These are phyloP conservation scores for Amniculicola lignicola DNA, from an alignment of 495 filamentous ascomycete species.

Conservation along the genomic window DNA sequence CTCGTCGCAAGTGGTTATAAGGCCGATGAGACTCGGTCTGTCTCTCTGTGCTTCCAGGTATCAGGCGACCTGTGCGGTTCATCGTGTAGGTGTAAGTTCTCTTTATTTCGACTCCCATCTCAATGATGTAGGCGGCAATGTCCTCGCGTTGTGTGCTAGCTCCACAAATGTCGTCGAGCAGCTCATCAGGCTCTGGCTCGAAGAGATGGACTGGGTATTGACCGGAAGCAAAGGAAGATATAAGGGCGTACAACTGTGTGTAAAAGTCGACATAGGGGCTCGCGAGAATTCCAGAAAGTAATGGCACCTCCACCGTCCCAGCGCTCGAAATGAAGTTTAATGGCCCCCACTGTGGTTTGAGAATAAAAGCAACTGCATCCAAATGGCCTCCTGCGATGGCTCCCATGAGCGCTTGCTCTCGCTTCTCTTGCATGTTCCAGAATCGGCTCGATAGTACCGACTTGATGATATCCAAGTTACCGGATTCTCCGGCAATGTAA, in stretches of 20 bases:
- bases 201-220: neutral
- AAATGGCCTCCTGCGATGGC: neutral
- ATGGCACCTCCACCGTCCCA: neutral
- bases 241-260: neutral
- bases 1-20: neutral
- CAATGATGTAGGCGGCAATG: neutral
- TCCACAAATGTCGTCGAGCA: neutral
- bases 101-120: too few relatives aligned
- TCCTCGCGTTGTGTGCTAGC: neutral
- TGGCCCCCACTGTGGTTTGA: neutral
- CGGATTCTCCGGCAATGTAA: neutral
- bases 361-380: neutral
- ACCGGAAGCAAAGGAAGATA: neutral
- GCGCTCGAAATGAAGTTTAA: slow-evolving; percentile 1
- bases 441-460: neutral
- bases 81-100: too few relatives aligned
- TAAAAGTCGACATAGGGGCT: neutral
- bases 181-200: neutral
- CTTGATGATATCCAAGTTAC: neutral
- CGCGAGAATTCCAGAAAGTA: neutral
- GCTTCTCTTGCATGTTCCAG: neutral
- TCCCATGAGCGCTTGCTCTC: neutral
- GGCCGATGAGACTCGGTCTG: neutral
- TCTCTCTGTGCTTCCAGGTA: neutral
- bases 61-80: neutral